Base-by-base conservation (phyloP, 2,329 filamentous ascomycete species). In the Exophiala viscosa region DNA sequence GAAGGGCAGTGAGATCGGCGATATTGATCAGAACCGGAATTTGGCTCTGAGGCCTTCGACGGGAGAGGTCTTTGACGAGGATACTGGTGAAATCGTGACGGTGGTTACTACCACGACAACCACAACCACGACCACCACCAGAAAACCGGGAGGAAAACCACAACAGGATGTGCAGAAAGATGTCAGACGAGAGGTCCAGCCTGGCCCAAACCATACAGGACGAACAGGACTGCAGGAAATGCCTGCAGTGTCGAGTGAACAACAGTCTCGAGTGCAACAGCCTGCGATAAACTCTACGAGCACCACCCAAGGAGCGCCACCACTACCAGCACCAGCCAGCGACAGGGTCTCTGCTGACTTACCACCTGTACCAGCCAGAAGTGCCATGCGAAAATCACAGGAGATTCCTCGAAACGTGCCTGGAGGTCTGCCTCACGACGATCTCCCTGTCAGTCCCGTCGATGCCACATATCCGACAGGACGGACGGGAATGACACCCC, bases 61-160 rank as follows among this genome's bases (percentile, higher is more conserved):
- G 3, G 60, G 60, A 15, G 56, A 62, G 41, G 60, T 62, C 6
- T 59, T 60, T 49, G 60, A 62, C 40, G 54, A 60, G 39, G 60
- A 62, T 23, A 62, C 60, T 8, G 60, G 60, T 10, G 58, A 62
- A 32, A 50, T 62, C n/a, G 57, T 62, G 13, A 62, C 60, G 9
- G 57, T 60, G 6, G 60, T 62, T 36, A 58, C 55, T 8, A 62
- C 60, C 7, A 62, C 60, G 2, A 62, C 60, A 1, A 62, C 60
- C 2, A 62, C 60, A 2, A 62, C 60, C 14, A 62, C 60, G 5
- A 62, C 60, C 4, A 62, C 60, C 14, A 62, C 60, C 6, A 61
- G 55, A 31, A 57, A 36, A 43, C 52, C 42, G 45, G 55, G 55
- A 7, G 58, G 58, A 10, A 54, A 53, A 45, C 55, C 54, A 48